Evolutionary conservation across 2,329 filamentous ascomycete species (phyloP), one percentile per base, ranked within the genome.

Genomic region (Monosporascus sp.): DNA sequence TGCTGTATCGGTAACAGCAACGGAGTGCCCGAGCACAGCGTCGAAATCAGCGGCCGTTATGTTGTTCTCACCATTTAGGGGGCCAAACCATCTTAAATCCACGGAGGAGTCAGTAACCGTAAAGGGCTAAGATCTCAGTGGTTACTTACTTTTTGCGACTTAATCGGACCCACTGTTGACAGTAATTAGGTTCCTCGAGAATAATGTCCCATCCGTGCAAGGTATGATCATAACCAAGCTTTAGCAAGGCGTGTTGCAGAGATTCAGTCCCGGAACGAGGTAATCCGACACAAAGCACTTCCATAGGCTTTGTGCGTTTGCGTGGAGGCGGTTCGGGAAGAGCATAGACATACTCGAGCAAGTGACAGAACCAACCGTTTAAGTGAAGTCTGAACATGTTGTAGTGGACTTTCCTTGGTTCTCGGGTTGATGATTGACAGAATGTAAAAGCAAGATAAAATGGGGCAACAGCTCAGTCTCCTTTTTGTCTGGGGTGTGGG

Each of bases 1-100:
- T 2, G 75, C 70, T 1, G 68, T 60, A 56, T 78, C 77, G 7
- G 74, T 74, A 4, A 73, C 69, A 7, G 74, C 75, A 0, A 60
- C 61, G 4, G 52, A 54, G 52, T 66, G 59, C 8, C 66, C 64
- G n/a, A 68, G 48, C 7, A 68, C 25, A 15, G 55, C 54, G 50
- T 69, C 64, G 22, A 68, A 68, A 22, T 67, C 62, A 3, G 54
- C 57, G 0, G 57, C 55, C 9, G 57, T 57, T 38, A 64, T 53
- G 0, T 52, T 52, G 18, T 50, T 48, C 2, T 62, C 57, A 11
- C 59, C 58, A 5, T 48, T 14, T 8, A 50, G 25, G 35, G 25
- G 25, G 7, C 54, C 63, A 51, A 61, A 64, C 49, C 50, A 53
- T 35, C 54, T 53, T 36, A 11, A 20, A 47, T 25, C 15, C 35